These are phyloP conservation scores for Polychaeton citri DNA, from an alignment of 2,329 filamentous ascomycete genomes.

Conservation along the genomic window DNA sequence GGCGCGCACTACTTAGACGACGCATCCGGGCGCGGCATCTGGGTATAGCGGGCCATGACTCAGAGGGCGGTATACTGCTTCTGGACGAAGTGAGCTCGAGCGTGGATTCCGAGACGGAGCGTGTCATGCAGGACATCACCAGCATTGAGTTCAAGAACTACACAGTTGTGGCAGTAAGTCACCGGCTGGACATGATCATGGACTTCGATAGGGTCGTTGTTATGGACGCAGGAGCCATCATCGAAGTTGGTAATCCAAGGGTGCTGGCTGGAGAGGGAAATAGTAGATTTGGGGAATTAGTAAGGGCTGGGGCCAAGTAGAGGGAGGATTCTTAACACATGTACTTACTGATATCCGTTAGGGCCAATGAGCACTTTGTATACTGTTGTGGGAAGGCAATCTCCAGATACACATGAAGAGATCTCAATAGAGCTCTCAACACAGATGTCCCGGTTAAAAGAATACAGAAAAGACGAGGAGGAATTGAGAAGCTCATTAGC, in stretches of 20 bases:
- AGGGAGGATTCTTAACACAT: too few species aligned
- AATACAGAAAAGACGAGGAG: too few species aligned
- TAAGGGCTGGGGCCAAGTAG: too few species aligned
- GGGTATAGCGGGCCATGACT: too few species aligned
- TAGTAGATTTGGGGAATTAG: slow-evolving; percentile 5
- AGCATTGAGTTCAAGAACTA: slow-evolving; percentile 34
- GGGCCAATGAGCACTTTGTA: too few species aligned
- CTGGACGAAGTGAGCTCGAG: slow-evolving; percentile 19
- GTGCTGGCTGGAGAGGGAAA: slow-evolving; percentile 9
- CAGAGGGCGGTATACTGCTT: neutral
- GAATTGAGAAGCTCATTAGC: too few species aligned
- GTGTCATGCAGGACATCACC: slow-evolving; percentile 41
- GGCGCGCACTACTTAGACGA: slow-evolving; percentile 30
- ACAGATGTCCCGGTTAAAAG: too few species aligned
- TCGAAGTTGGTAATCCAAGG: slow-evolving; percentile 24
- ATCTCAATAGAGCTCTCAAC: too few species aligned
- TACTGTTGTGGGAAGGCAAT: too few species aligned
- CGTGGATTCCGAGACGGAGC: slow-evolving; percentile 45
- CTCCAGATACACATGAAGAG: too few species aligned
- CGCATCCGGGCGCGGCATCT: neutral
- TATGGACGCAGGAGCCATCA: slow-evolving; percentile 35
- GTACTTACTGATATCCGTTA: too few species aligned
- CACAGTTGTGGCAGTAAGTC: slow-evolving; percentile 47
- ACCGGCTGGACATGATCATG: slow-evolving; percentile 43
- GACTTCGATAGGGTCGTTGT: slow-evolving; percentile 41